A percentile compares a stretch with the other conserved stretches of the same genome.
Conservation (phyloP, 208 protist genomes). For the Tritrichomonas foetus region DNA sequence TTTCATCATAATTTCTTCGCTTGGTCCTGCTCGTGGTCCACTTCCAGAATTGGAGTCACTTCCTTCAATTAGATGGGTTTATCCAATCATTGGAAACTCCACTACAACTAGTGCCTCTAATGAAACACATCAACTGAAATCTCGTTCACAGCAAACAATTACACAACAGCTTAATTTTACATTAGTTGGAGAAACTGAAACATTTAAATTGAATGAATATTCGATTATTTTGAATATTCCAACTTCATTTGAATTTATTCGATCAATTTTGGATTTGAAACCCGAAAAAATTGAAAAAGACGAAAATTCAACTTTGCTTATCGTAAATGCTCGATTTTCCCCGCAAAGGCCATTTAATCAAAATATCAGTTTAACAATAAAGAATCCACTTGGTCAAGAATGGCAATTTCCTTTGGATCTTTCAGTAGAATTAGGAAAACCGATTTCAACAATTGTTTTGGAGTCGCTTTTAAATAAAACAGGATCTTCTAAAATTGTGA, state of each 20-base stretch:
- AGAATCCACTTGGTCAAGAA: background rate
- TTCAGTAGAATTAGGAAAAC: background rate
- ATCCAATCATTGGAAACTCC: constrained; percentile 32
- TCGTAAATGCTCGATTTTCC: background rate
- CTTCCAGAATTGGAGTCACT: background rate
- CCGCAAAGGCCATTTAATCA: background rate
- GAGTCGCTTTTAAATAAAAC: background rate
- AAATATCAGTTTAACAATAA: background rate
- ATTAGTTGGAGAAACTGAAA: background rate
- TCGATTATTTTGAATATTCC: background rate
- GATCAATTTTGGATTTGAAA: background rate
- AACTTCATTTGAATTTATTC: background rate
- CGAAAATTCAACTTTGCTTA: background rate
- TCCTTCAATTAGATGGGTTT: background rate
- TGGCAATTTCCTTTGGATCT: background rate
- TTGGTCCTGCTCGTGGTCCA: background rate
- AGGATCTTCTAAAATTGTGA: background rate
- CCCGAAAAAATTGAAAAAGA: background rate
- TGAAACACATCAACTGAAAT: background rate
- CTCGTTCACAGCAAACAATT: background rate
- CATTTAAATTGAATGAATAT: background rate
- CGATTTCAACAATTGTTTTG: background rate
- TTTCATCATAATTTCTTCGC: background rate
- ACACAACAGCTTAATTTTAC: background rate
- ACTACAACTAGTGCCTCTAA: background rate